Base-by-base conservation (phyloP, 2,329 filamentous ascomycete species). In the Botryosphaeria dothidea region DNA sequence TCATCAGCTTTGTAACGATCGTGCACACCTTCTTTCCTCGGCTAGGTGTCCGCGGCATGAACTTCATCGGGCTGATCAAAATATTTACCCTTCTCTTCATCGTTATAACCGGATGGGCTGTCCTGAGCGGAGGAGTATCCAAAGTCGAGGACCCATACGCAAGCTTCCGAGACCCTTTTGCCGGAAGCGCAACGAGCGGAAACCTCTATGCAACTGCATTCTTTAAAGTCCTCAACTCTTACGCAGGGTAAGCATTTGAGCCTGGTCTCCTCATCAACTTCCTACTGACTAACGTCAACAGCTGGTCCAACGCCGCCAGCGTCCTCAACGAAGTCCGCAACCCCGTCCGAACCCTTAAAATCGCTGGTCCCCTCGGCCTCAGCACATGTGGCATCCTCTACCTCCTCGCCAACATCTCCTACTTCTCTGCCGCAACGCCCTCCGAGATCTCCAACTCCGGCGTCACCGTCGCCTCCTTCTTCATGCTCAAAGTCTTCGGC, bases 301-400 rank as follows among this genome's bases (percentile, higher is more conserved):
- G 58, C 41, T 61, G 54, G 64, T 51, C 82, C 61, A 91, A 91
- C 66, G 82, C 88, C 67, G 90, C 88, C 75, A 89, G 91, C 68
- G 89, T 91, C 3, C 79, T 92, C 58, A 90, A 89, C 71, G 89
- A 92, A 72, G 88, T 92, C 21, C 86, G 86, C 66, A 82, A 91
- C 66, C 90, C 90, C 0, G 83, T 91, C 0, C 79, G 84, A 15
- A 92, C 89, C 0, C 74, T 92, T 17, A 87, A 85, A 61, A 86
- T 85, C 0, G 88, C 89, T 1, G 85, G 86, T 0, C 79, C 86
- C 0, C 80, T 84, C 0, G 88, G 88, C 0, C 78, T 92, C 7
- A 69, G 83, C 0, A 90, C 88, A 0, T 84, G 88, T 0, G 88
- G 86, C 66, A 76, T 84, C 21, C 79, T 91, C 63, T 92, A 91